Base-by-base conservation (phyloP, 495 filamentous ascomycete genomes). In the Lasiosphaeris hirsuta region DNA sequence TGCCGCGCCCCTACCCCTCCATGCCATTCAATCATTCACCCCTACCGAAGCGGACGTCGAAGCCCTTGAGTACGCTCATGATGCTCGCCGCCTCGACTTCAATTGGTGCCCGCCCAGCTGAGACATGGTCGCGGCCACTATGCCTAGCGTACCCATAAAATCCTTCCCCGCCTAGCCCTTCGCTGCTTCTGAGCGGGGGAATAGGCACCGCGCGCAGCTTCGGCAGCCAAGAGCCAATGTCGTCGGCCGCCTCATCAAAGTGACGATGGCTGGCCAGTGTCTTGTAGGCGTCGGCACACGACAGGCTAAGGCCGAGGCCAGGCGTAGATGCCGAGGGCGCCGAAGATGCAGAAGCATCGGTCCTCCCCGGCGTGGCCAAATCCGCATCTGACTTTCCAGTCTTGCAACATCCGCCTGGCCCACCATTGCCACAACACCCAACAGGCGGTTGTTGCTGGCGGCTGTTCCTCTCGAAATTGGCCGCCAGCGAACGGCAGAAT, bases 21-120 rank as follows among this genome's bases (percentile, higher is more conserved):
- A 30, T 30, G 23, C 5, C 5, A 5, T 5, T 30, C 23, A 30
- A 30, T 30, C 23, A 70, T 45, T 65, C 57, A 8, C 69, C 70
- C 51, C 64, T 67, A 7, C 84, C 86, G 70, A 96, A 96, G 39
- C 90, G 70, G 38, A 89, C 80, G 66, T 96, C 90, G 66, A 96
- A 90, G 55, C 86, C 85, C 60, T 87, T 89, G 54, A 96, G 69
- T 33, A 94, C 90, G 39, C 85, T 84, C 86, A 93, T 91, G 23
- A 96, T 89, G 67, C 87, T 92, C 4, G 89, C 89, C 1, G 90
- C 88, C 65, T 96, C 90, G 8, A 96, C 85, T 66, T 93, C 88
- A 61, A 90, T 83, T 6, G 88, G 85, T 17, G 80, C 80, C 56
- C 84, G 76, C 57, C 70, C 67, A 35, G 65, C 51, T 19, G 69